Base-by-base conservation (phyloP, 1,139 yeast species). In the Sugiyamaella paludigena region DNA sequence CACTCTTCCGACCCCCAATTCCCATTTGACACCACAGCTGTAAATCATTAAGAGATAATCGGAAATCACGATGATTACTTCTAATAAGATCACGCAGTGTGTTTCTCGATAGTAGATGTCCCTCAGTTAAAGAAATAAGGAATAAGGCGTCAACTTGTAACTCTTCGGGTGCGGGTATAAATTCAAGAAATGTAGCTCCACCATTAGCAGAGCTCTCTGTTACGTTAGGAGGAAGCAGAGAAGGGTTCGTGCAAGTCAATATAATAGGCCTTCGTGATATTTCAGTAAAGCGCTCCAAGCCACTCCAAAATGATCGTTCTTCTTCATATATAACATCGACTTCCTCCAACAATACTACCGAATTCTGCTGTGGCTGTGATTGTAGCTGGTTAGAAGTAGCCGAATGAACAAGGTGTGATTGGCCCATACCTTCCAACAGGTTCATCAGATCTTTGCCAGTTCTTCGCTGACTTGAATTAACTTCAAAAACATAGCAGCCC, bases 281-380 rank as follows among this genome's bases (percentile, higher is more conserved):
- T 36, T 76, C 73, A 34, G 88, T 68, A 12, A 88, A 74, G 50
- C 80, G 83, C 43, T 77, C 79, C 2, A 89, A 77, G 1, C 84
- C 83, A 1, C 74, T 64, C 97, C 98, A 92, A 61, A 92, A 91
- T 1, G 81, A 80, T 55, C 76, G 78, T 58, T 89, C 96, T 43
- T 81, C 86, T 51, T 84, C 92, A 60, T 84, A 88, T 28, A 91
- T 66, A 11, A 87, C 72, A 64, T 92, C 96, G 27, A 87, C 91
- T 58, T 92, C 97, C 59, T 91, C 97, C 47, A 92, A 74, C 33
- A 92, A 67, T 2, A 92, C 82, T 7, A 89, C 70, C 5, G 92
- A 89, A 48, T 80, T 77, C 52, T 80, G 83, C 45, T 47, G 70
- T 68, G 43, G 68, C 64, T 44, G n/a, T 19, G 36, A 36, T 12